Percentiles rank a stretch among this genome's conserved stretches.
phyloP scores from a whole-genome alignment of 257 asterid genomes.

The Fraxinus americana region DNA sequence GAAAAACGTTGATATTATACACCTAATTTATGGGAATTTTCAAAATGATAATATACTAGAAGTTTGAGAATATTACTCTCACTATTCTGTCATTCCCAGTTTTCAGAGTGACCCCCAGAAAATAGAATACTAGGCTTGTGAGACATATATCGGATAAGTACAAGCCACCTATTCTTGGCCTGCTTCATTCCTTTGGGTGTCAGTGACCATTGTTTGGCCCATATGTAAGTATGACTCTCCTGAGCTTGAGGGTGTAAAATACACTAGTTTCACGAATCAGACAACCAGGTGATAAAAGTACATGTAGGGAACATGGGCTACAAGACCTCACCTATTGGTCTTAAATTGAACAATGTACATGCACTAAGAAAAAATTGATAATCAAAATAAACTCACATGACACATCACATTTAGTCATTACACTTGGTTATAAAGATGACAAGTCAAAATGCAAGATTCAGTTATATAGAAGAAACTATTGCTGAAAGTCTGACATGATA shows the following conservation, averaged over 20 bases:
- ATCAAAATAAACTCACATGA: neutral
- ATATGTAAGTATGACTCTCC: neutral
- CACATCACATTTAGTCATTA: conserved; percentile 8
- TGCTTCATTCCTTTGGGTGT: neutral
- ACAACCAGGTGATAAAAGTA: neutral
- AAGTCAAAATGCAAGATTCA: conserved; percentile 5
- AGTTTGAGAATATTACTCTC: neutral
- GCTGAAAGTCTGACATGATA: conserved; percentile 18
- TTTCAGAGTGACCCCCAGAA: neutral
- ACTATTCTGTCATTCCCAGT: neutral
- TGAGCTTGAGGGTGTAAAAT: neutral
- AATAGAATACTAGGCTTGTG: neutral
- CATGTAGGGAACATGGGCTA: neutral
- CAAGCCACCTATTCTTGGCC: neutral
- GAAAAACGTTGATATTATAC: neutral
- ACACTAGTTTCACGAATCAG: neutral
- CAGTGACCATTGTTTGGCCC: neutral
- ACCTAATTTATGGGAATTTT: neutral
- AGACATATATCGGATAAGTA: neutral
- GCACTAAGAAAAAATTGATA: neutral
- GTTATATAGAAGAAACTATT: neutral
- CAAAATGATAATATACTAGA: no score
- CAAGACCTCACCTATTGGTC: neutral
- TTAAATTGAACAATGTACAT: neutral
- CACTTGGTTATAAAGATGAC: conserved; percentile 8